Evolutionary conservation across 202 grass and related monocot species (phyloP).

Genomic region (Setaria italica): DNA sequence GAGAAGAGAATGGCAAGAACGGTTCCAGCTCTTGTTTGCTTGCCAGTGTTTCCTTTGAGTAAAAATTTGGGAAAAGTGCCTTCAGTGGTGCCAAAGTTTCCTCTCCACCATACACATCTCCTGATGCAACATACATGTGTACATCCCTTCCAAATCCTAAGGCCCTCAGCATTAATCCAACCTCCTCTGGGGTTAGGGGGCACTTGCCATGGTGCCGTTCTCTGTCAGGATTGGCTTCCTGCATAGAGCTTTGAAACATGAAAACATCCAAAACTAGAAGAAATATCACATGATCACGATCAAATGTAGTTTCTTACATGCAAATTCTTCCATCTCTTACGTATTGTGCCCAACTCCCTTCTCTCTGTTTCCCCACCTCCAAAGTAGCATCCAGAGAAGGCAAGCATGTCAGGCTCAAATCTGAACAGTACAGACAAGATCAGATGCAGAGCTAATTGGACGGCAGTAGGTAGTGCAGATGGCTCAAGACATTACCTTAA

Average conservation of each 20-base stretch:
- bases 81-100: constrained; percentile 11
- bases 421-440: constrained; percentile 22
- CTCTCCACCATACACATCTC: constrained; percentile 18
- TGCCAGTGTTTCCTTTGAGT: constrained; percentile 4
- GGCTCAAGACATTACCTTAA: neutral
- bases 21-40: constrained; percentile 9
- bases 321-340: constrained; percentile 68
- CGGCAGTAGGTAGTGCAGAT: neutral
- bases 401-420: constrained; percentile 62
- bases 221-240: constrained; percentile 17
- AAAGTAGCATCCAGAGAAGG: constrained; percentile 56
- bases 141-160: constrained; percentile 11
- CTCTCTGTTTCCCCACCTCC: constrained; percentile 71
- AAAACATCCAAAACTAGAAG: neutral
- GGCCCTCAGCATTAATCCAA: constrained; percentile 6
- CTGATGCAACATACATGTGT: constrained; percentile 12
- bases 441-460: neutral
- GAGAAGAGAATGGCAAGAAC: neutral
- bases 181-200: constrained; percentile 4
- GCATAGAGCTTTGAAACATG: neutral
- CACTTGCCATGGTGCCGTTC: constrained; percentile 17
- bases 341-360: constrained; percentile 52
- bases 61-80: constrained; percentile 22
- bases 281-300: neutral
- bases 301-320: constrained; percentile 46